Evolutionary conservation across 2,329 filamentous ascomycete genomes (phyloP).

Genomic region (Ophiocordyceps camponoti-saundersi): DNA sequence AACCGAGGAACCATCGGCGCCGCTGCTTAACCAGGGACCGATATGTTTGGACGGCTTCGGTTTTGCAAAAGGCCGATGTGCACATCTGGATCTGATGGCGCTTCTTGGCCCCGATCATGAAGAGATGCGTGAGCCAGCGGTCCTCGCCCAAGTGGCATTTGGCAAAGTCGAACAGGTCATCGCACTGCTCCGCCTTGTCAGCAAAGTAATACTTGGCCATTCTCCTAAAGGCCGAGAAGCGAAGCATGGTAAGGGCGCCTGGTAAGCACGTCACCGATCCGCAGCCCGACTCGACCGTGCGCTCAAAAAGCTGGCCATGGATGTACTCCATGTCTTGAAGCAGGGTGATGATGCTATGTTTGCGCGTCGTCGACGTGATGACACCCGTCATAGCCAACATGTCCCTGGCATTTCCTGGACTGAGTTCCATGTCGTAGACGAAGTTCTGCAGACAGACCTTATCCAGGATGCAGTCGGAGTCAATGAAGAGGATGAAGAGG

Average conservation of each 20-base stretch:
- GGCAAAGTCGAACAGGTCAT: constrained; percentile 90
- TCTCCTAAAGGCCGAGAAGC: constrained; percentile 86
- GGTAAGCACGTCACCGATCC: constrained; percentile 90
- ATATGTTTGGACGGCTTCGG: constrained; percentile 85
- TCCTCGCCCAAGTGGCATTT: constrained; percentile 94
- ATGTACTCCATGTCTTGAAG: constrained; percentile 98
- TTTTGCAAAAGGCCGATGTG: constrained; percentile 95
- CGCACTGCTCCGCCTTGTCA: constrained; percentile 87
- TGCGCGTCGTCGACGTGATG: constrained; percentile 84
- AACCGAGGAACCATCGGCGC: constrained; percentile 89
- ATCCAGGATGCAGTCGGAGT: constrained; percentile 92
- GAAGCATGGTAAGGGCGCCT: constrained; percentile 85
- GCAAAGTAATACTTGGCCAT: constrained; percentile 99
- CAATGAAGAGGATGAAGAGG: constrained; percentile 89
- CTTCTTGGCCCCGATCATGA: constrained; percentile 94
- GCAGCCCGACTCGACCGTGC: constrained; percentile 86
- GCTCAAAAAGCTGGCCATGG: constrained; percentile 89
- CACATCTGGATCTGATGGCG: constrained; percentile 96
- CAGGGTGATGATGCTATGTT: constrained; percentile 76
- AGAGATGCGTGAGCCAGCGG: constrained; percentile 90
- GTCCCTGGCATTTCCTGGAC: constrained; percentile 75
- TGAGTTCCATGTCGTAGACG: constrained; percentile 96
- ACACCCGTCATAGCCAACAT: constrained; percentile 98
- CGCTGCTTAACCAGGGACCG: constrained; percentile 80
- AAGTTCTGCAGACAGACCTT: constrained; percentile 89